Evolutionary conservation across 2,329 filamentous ascomycete species (phyloP).

Genomic region (Dactylonectria estremocensis): DNA sequence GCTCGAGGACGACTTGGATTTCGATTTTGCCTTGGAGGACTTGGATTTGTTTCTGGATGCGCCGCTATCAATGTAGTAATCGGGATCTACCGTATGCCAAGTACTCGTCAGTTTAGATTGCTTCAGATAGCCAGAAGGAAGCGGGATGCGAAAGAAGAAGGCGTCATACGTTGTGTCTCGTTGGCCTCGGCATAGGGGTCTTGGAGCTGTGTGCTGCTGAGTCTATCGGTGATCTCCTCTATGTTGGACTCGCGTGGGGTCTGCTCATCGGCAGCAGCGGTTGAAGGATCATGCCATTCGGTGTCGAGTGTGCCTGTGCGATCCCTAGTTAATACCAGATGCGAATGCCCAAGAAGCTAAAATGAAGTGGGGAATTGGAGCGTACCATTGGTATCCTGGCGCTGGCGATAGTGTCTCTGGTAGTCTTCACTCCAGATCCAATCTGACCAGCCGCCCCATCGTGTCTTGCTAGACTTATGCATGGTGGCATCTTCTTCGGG

Average conservation of each 20-base stretch:
- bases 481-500: slow-evolving; percentile 49
- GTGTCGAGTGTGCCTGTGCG: slow-evolving; percentile 44
- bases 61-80: slow-evolving; percentile 40
- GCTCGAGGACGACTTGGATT: slow-evolving; percentile 37
- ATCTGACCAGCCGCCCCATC: slow-evolving; percentile 43
- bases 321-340: slow-evolving; percentile 25
- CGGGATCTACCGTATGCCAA: slow-evolving; percentile 22
- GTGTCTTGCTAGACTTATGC: slow-evolving; percentile 43
- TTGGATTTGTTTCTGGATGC: slow-evolving; percentile 35
- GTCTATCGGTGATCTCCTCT: slow-evolving; percentile 43
- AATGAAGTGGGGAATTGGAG: not conserved
- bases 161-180: slow-evolving; percentile 43
- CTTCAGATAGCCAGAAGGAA: not conserved
- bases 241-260: slow-evolving; percentile 46
- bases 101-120: slow-evolving; percentile 30
- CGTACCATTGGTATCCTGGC: slow-evolving; percentile 50
- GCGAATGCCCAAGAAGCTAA: not conserved
- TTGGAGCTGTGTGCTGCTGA: slow-evolving; percentile 40
- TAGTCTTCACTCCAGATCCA: slow-evolving; percentile 50
- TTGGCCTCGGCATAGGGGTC: slow-evolving; percentile 35
- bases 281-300: slow-evolving; percentile 44
- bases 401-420: slow-evolving; percentile 48
- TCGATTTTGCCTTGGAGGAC: slow-evolving; percentile 39
- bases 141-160: not conserved
- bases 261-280: slow-evolving; percentile 30